Evolutionary conservation across 1,284 basidiomycete genomes (phyloP), one percentile per base, ranked within the genome.

Genomic region (Pseudozyma thailandica): DNA sequence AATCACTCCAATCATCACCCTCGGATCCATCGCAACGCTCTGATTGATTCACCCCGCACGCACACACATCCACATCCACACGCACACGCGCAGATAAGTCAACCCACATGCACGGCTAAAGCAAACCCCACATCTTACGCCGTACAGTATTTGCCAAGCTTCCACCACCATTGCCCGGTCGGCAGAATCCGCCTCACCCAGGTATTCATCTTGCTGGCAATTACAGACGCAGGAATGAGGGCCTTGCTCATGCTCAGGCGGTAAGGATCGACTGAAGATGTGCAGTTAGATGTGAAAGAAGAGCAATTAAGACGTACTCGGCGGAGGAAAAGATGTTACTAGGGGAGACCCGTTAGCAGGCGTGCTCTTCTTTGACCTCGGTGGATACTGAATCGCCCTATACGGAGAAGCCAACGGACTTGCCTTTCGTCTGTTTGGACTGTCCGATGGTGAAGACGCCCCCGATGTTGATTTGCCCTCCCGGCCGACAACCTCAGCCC

Each of bases 381-480:
- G 39, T 12, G 39, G 51, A 45, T 66, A 66, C 13, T 49, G 47
- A n/a, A 66, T 66, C 3, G 56, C 18, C 2, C 63, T 51, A 33
- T 66, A 66, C 16, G 63, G 63, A 13, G 63, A 59, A n/a, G 56
- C 52, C 1, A 66, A 39, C 10, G 63, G 63, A 41, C 63, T 66
- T 4, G 44, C 48, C 4, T 48, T 50, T 41, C 48, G 46, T 20
- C 62, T 46, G 20, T 50, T 59, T 16, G 56, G 56, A 44, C 56
- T 59, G 5, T 55, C 63, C 9, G 56, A 51, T 5, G 63, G 48
- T 2, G 62, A 58, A 3, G 55, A 46, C 5, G n/a, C 44, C 30
- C 46, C 50, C 5, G 62, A 58, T 16, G 23, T 39, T 23, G 50
- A 50, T 0, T 12, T 23, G 6, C 46, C 33, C 2, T 50, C 55